These are phyloP conservation scores for Ophiostoma sp. DNA, from an alignment of 2,329 filamentous ascomycete species.

Conservation along the genomic window DNA sequence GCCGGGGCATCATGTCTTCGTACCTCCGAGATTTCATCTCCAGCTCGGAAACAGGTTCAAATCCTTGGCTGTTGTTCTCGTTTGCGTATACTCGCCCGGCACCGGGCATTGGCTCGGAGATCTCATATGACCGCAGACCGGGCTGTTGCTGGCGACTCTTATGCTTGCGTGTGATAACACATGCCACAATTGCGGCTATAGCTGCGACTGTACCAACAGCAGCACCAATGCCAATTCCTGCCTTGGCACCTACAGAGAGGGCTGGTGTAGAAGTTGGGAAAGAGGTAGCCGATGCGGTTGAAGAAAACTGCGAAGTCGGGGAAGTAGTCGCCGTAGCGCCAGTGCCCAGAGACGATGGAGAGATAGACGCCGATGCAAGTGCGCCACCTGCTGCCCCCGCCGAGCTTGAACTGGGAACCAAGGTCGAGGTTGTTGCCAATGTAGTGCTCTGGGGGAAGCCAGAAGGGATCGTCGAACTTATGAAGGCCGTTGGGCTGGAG, in stretches of 20 bases:
- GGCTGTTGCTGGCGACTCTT: slow-evolving; percentile 7
- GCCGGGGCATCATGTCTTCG: slow-evolving; percentile 52
- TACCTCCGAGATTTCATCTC: slow-evolving; percentile 50
- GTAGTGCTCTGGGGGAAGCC: neutral
- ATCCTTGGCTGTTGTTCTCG: slow-evolving; percentile 36
- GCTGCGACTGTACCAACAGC: slow-evolving; percentile 24
- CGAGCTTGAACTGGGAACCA: slow-evolving; percentile 14
- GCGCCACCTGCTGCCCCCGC: neutral
- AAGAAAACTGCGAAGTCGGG: neutral
- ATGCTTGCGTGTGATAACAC: slow-evolving; percentile 24
- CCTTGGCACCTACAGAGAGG: slow-evolving; percentile 26
- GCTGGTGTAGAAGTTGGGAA: slow-evolving; percentile 13
- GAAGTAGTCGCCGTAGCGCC: neutral
- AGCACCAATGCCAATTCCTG: slow-evolving; percentile 27
- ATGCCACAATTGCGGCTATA: slow-evolving; percentile 20
- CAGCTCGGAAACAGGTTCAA: slow-evolving; percentile 40
- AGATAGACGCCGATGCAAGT: neutral
- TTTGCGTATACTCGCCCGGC: slow-evolving; percentile 39
- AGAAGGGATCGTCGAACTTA: neutral
- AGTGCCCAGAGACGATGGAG: neutral
- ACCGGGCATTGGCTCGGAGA: slow-evolving; percentile 48
- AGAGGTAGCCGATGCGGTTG: neutral
- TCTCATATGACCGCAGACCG: slow-evolving; percentile 31
- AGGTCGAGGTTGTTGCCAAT: neutral
- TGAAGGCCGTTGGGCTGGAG: neutral